Evolutionary conservation across 192 early-diverging fungal genomes (phyloP).

Genomic region (Backusella mclennaniae): DNA sequence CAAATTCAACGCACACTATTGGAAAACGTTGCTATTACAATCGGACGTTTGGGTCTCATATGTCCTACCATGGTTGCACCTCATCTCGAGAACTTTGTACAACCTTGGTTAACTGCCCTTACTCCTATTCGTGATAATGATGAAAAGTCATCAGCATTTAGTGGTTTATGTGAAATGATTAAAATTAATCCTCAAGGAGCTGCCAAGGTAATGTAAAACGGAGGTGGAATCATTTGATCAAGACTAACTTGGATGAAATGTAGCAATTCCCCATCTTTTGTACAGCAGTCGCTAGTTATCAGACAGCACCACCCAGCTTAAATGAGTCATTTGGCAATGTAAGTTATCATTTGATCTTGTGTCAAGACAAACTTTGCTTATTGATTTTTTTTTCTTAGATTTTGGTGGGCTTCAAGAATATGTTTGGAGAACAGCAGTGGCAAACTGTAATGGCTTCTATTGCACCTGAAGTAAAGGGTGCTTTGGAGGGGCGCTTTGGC

Average conservation of each 20-base stretch:
- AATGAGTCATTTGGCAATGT: conserved; percentile 66
- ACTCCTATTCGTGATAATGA: conserved; percentile 87
- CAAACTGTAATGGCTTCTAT: conserved; percentile 44
- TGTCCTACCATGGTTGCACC: conserved; percentile 83
- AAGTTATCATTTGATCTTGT: conserved; percentile 17
- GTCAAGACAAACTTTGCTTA: not conserved
- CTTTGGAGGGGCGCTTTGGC: conserved; percentile 51
- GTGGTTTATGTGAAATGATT: conserved; percentile 92
- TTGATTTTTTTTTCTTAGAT: conserved; percentile 43
- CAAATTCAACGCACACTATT: conserved; percentile 72
- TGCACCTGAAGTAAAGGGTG: conserved; percentile 42
- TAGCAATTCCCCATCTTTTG: conserved; percentile 75
- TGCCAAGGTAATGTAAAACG: conserved; percentile 39
- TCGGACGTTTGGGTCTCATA: conserved; percentile 93
- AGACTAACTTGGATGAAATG: not conserved
- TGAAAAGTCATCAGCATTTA: conserved; percentile 97
- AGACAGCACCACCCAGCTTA: conserved; percentile 58
- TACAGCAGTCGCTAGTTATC: conserved; percentile 78
- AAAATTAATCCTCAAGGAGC: conserved; percentile 86
- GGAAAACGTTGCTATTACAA: conserved; percentile 97
- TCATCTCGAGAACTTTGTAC: conserved; percentile 79
- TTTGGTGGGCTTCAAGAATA: conserved; percentile 62
- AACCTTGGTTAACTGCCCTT: conserved; percentile 81
- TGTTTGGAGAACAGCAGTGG: conserved; percentile 61
- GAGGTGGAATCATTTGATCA: not conserved